phyloP scores from a whole-genome alignment of 2,329 filamentous ascomycete genomes.

The Coccinonectria pachysandricola region DNA sequence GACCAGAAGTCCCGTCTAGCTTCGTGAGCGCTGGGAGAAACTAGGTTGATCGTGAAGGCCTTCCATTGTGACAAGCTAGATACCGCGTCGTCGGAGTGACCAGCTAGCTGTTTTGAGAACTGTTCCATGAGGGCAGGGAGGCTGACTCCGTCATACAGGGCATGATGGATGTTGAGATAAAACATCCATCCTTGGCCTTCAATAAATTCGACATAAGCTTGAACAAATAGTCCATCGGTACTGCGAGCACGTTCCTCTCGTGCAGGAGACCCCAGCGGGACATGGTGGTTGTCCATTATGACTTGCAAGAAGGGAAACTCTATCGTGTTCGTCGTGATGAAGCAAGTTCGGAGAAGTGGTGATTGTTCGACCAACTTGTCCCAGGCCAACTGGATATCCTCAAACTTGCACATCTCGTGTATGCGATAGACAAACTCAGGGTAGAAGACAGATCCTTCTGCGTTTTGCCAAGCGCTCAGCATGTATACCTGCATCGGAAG shows the following conservation, averaged over 20 bases:
- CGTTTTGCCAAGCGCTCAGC: conserved; percentile 65
- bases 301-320: conserved; percentile 53
- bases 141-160: conserved; percentile 79
- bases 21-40: conserved; percentile 2
- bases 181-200: conserved; percentile 21
- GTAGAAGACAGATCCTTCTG: conserved; percentile 58
- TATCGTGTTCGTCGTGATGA: conserved; percentile 41
- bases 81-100: background rate
- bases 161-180: conserved; percentile 65
- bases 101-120: conserved; percentile 8
- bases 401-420: conserved; percentile 24
- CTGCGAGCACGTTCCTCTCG: background rate
- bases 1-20: conserved; percentile 31
- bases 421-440: conserved; percentile 58
- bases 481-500: conserved; percentile 74
- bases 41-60: conserved; percentile 9
- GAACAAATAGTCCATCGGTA: conserved; percentile 7
- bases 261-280: conserved; percentile 2
- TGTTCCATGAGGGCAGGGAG: conserved; percentile 51
- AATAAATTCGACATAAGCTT: conserved; percentile 4
- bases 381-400: conserved; percentile 51
- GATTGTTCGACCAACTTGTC: conserved; percentile 39
- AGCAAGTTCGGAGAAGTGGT: conserved; percentile 59
- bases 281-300: conserved; percentile 28
- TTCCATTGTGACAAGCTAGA: conserved; percentile 18